A percentile compares a stretch with the other conserved stretches of the same genome.
Evolutionary conservation across 2,329 filamentous ascomycete genomes (phyloP).

Genomic region (Magnaporthiopsis poae): DNA sequence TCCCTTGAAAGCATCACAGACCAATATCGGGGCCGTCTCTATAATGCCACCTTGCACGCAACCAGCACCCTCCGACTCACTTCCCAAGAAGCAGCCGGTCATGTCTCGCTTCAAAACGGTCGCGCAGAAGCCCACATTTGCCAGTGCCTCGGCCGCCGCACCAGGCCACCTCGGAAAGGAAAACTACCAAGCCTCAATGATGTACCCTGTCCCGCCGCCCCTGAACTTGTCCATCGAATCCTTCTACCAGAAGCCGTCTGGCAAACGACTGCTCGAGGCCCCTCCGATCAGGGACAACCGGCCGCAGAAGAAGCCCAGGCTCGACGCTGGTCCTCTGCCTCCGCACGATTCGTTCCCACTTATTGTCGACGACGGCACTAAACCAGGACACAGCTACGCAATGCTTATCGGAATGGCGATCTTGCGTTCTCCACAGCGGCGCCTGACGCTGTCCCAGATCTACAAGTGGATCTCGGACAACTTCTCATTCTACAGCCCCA

Average conservation of each 20-base stretch:
- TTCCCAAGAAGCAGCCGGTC: constrained; percentile 54
- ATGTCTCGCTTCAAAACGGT: constrained; percentile 51
- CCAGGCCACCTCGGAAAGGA: constrained; percentile 39
- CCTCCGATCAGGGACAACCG: constrained; percentile 61
- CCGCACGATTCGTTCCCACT: constrained; percentile 69
- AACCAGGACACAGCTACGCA: constrained; percentile 88
- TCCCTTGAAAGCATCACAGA: constrained; percentile 45
- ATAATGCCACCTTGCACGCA: constrained; percentile 55
- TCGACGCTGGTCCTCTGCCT: constrained; percentile 50
- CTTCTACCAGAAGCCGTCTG: constrained; percentile 42
- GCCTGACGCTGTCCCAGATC: constrained; percentile 84
- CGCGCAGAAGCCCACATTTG: constrained; percentile 41
- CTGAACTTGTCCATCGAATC: constrained; percentile 42
- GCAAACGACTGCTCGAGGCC: constrained; percentile 62
- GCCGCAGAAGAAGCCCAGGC: constrained; percentile 57
- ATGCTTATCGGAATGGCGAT: constrained; percentile 96
- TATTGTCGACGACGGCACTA: constrained; percentile 75
- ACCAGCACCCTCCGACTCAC: constrained; percentile 52
- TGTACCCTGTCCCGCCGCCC: constrained; percentile 38
- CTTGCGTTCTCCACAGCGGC: constrained; percentile 69
- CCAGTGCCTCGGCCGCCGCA: constrained; percentile 23
- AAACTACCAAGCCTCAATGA: constrained; percentile 38
- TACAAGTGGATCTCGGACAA: constrained; percentile 99
- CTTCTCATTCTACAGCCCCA: constrained; percentile 74
- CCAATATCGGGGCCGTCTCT: constrained; percentile 56